A percentile compares a stretch with the other conserved stretches of the same genome.
Conservation (phyloP, 2,329 filamentous ascomycete species). For the Metarhizium humberi region DNA sequence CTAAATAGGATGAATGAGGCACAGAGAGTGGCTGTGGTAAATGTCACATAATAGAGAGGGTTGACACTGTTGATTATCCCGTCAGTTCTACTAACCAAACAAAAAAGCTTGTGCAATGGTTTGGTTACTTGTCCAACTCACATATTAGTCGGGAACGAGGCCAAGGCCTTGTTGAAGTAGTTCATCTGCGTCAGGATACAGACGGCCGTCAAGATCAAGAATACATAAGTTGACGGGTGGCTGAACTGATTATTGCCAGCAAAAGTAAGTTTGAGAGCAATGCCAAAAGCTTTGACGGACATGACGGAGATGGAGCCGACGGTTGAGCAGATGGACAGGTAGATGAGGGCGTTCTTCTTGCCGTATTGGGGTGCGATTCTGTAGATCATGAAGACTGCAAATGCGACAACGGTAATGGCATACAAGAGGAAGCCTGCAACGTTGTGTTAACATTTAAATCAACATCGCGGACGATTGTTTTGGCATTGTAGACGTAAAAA, state of each 20-base stretch:
- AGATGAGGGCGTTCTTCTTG: constrained; percentile 92
- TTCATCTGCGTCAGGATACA: constrained; percentile 99
- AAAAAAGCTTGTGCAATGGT: neutral
- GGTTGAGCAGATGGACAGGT: constrained; percentile 94
- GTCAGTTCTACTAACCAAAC: neutral
- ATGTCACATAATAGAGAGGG: constrained; percentile 94
- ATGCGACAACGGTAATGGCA: constrained; percentile 67
- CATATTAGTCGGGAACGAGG: constrained; percentile 96
- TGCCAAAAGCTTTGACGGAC: constrained; percentile 97
- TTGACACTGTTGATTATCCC: constrained; percentile 59
- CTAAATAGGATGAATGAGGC: constrained; percentile 94
- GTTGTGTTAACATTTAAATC: neutral
- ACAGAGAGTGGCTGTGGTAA: constrained; percentile 87
- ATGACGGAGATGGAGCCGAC: constrained; percentile 97
- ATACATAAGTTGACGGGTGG: constrained; percentile 93
- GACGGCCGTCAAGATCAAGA: constrained; percentile 83
- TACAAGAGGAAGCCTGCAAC: constrained; percentile 78
- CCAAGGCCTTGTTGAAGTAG: constrained; percentile 98
- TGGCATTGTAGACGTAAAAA: constrained; percentile 13
- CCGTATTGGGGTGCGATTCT: constrained; percentile 81
- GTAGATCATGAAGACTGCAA: constrained; percentile 94
- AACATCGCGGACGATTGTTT: neutral
- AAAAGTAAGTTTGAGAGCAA: constrained; percentile 91
- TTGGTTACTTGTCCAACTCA: constrained; percentile 35
- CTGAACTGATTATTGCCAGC: constrained; percentile 90